phyloP scores from a whole-genome alignment of 352 stramenopile genomes.

The Discostella stelligera region DNA sequence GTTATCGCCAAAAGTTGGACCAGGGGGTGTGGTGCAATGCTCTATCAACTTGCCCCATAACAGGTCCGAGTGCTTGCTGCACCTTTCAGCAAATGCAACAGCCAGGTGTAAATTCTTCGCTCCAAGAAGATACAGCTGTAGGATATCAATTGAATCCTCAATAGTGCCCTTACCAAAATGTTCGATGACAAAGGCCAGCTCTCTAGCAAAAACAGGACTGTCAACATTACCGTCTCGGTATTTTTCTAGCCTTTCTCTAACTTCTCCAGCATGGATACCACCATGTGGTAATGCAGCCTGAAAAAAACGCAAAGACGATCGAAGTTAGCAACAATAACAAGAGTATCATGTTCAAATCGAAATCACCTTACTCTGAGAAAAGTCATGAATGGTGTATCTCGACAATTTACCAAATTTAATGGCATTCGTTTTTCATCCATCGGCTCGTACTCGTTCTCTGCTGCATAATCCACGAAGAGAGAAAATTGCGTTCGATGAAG shows the following conservation, averaged over 20 bases:
- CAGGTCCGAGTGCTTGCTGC: slow-evolving; percentile 48
- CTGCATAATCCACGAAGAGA: slow-evolving; percentile 68
- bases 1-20: slow-evolving; percentile 9
- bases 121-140: slow-evolving; percentile 72
- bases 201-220: slow-evolving; percentile 62
- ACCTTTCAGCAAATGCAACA: slow-evolving; percentile 71
- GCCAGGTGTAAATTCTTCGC: slow-evolving; percentile 66
- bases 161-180: slow-evolving; percentile 52
- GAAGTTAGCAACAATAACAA: slow-evolving; percentile 6
- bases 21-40: slow-evolving; percentile 46
- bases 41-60: slow-evolving; percentile 73
- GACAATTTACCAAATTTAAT: slow-evolving; percentile 12
- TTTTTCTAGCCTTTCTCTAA: slow-evolving; percentile 53
- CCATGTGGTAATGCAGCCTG: slow-evolving; percentile 65
- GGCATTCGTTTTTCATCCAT: slow-evolving; percentile 5
- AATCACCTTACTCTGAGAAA: slow-evolving; percentile 46
- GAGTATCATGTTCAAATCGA: slow-evolving; percentile 8
- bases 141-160: slow-evolving; percentile 56
- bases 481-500: slow-evolving; percentile 73
- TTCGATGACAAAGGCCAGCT: slow-evolving; percentile 79
- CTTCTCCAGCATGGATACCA: slow-evolving; percentile 58
- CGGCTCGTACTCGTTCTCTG: slow-evolving; percentile 13
- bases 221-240: slow-evolving; percentile 37
- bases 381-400: slow-evolving; percentile 49
- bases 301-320: slow-evolving; percentile 24